These are phyloP conservation scores for Linnemannia exigua DNA, from an alignment of 192 early-diverging fungal genomes.

Conservation along the genomic window DNA sequence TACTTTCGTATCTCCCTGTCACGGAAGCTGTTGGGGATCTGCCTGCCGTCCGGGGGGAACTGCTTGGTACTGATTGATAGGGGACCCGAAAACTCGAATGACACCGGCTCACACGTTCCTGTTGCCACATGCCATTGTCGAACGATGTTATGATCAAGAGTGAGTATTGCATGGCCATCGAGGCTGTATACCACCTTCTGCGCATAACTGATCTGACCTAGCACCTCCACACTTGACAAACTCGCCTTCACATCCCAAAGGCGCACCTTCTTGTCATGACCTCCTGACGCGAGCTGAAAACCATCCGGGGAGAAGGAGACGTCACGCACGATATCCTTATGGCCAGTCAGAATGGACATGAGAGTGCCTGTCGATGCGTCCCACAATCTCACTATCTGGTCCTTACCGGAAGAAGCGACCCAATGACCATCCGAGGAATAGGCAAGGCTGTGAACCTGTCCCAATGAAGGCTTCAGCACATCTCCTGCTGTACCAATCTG, in stretches of 20 bases:
- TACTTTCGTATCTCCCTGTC: background rate
- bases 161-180: background rate
- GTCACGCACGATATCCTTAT: background rate
- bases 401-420: background rate
- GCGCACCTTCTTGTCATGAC: conserved; percentile 1
- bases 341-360: background rate
- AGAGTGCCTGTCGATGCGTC: background rate
- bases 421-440: background rate
- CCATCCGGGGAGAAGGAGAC: conserved; percentile 1
- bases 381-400: conserved; percentile 13
- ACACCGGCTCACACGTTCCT: background rate
- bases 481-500: background rate
- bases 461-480: background rate
- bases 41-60: background rate
- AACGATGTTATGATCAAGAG: background rate
- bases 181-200: background rate
- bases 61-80: background rate
- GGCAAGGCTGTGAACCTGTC: background rate
- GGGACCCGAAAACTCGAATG: background rate
- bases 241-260: conserved; percentile 4
- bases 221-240: background rate
- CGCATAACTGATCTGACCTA: background rate
- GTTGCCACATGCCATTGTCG: background rate
- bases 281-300: conserved; percentile 5
- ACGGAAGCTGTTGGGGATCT: background rate